Percentiles rank a stretch among this genome's conserved stretches.
Conservation (phyloP, 1,284 basidiomycete genomes). For the Heliocybe sulcata region DNA sequence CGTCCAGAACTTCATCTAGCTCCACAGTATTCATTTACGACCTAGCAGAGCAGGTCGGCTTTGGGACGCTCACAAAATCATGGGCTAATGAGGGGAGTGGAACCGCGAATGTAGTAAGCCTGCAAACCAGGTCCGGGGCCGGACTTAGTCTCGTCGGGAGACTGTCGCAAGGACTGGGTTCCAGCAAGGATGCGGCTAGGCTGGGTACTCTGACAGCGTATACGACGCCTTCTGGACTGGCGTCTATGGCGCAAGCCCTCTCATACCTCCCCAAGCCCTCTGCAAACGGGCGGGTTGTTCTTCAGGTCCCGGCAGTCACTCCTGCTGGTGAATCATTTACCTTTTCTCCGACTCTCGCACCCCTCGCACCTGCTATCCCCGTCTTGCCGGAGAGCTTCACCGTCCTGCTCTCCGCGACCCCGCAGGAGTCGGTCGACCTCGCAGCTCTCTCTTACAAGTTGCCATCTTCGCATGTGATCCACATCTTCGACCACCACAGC, state of each 20-base stretch:
- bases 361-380: conserved; percentile 52
- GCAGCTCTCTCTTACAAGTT: conserved; percentile 62
- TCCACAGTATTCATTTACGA: conserved; percentile 77
- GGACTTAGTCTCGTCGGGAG: conserved; percentile 80
- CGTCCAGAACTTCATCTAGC: conserved; percentile 43
- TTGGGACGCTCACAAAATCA: conserved; percentile 62
- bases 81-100: conserved; percentile 38
- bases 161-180: conserved; percentile 55
- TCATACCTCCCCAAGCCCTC: conserved; percentile 54
- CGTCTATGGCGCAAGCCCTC: conserved; percentile 72
- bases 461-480: conserved; percentile 58
- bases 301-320: conserved; percentile 73
- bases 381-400: conserved; percentile 65
- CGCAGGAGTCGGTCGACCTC: conserved; percentile 73
- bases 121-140: conserved; percentile 87
- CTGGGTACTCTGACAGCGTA: conserved; percentile 66
- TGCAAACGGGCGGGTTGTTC: conserved; percentile 58
- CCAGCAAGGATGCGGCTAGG: conserved; percentile 55
- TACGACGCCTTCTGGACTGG: conserved; percentile 69
- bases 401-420: conserved; percentile 77
- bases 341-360: conserved; percentile 66
- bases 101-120: conserved; percentile 51
- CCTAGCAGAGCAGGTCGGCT: conserved; percentile 72
- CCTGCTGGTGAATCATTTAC: conserved; percentile 58
- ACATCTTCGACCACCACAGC: conserved; percentile 74